Conservation (phyloP, 345 rosid genomes). For the Citrus unshiu region DNA sequence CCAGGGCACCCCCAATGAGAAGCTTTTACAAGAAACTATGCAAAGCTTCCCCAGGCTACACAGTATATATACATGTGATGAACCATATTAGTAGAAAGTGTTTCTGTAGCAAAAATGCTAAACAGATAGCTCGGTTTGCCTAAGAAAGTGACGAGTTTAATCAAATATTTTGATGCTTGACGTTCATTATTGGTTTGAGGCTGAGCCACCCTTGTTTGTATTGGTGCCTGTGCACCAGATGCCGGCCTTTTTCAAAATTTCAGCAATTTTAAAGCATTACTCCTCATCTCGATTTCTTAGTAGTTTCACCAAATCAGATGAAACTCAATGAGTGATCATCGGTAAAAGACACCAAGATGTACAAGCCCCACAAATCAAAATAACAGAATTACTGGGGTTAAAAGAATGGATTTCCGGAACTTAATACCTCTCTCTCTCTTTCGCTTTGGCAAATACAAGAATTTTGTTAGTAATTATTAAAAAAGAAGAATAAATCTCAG, state of each 20-base stretch:
- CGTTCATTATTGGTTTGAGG: neutral
- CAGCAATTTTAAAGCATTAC: neutral
- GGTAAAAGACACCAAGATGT: too few species aligned
- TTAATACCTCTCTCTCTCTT: too few species aligned
- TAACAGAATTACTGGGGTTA: too few species aligned
- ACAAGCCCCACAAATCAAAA: too few species aligned
- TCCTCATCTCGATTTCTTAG: too few species aligned
- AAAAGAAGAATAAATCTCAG: too few species aligned
- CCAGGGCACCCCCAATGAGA: conserved; percentile 5
- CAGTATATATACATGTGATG: neutral
- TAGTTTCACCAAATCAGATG: too few species aligned
- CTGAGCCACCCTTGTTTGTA: neutral
- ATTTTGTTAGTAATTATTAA: too few species aligned
- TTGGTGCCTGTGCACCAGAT: neutral
- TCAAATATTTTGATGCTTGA: neutral
- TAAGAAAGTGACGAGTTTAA: neutral
- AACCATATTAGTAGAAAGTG: neutral
- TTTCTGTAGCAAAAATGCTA: neutral
- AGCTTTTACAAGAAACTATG: neutral
- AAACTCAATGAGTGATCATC: too few species aligned
- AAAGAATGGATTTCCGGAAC: too few species aligned
- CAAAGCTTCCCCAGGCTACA: neutral
- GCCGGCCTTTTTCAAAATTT: neutral
- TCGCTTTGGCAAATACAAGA: too few species aligned
- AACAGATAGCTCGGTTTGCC: neutral